Evolutionary conservation across 352 stramenopile species (phyloP), one percentile per base, ranked within the genome.

Genomic region (Globisporangium irregulare): DNA sequence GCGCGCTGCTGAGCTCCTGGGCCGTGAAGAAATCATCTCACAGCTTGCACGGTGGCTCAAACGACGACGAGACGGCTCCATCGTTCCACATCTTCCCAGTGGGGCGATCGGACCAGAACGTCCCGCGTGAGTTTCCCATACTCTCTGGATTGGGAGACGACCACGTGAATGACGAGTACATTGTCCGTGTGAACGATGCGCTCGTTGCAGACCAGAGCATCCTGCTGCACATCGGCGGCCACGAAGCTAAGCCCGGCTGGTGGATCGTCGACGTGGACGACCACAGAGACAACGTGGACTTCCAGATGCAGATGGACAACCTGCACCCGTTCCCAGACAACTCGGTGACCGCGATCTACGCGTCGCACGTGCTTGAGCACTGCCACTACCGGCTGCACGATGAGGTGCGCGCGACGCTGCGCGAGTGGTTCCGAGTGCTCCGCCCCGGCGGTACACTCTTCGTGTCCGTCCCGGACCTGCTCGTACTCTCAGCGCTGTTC

Each of bases 341-440:
- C 43, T 93, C 86, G 0, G 82, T 91, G 1, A 58, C 74, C 5
- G 74, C 58, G 2, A 83, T 96, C 27, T 96, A 94, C 68, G 80
- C 80, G 3, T 92, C 82, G 0, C 89, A 96, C 27, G 77, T 89
- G 12, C 76, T 96, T 15, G 89, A 96, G 69, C 87, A 95, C 61
- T 79, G 75, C n/a, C 73, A 75, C 34, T 87, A 89, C 53, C 82
- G 77, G n/a, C 75, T 89, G 14, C 63, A 81, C 1, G 59, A 73
- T 24, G 82, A 85, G 8, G 72, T 94, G 14, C 24, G 73, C 4
- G 56, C 56, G 29, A 91, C 85, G 22, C 67, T 96, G 10, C 67
- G 67, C 9, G 89, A 96, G 65, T 96, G 87, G 89, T 76, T 75
- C 24, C 84, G 89, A 1, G 81, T 95, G 3, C 59, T 96, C 27